These are phyloP conservation scores for Pholiota molesta DNA, from an alignment of 768 basidiomycete species.

Conservation along the genomic window DNA sequence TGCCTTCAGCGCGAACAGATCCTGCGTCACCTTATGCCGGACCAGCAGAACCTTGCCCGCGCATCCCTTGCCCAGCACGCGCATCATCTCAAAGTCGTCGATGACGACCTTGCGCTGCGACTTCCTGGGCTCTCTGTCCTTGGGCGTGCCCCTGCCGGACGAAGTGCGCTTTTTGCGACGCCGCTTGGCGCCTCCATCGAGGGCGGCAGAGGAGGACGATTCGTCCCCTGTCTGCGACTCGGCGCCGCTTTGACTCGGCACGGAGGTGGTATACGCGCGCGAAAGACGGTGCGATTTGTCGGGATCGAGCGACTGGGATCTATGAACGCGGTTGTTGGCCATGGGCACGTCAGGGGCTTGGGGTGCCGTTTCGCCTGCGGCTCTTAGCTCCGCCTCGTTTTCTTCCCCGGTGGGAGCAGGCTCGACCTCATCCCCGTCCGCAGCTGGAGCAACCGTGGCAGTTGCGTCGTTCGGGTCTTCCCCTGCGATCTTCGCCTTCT, in stretches of 20 bases:
- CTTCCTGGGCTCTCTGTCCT: slow-evolving; percentile 54
- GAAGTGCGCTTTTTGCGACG: slow-evolving; percentile 27
- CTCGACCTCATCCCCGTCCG: slow-evolving; percentile 7
- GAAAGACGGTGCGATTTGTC: slow-evolving; percentile 62
- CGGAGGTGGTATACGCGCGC: slow-evolving; percentile 58
- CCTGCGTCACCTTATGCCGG: slow-evolving; percentile 68
- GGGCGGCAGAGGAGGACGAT: slow-evolving; percentile 60
- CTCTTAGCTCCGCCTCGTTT: slow-evolving; percentile 5
- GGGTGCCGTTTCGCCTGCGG: slow-evolving; percentile 13
- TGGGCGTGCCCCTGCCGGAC: slow-evolving; percentile 40
- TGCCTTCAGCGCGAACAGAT: slow-evolving; percentile 92
- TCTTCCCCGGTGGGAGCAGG: neutral
- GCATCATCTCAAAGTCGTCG: slow-evolving; percentile 96
- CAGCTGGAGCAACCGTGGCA: slow-evolving; percentile 7
- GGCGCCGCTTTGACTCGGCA: slow-evolving; percentile 48
- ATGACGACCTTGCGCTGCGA: slow-evolving; percentile 78
- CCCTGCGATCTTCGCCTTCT: neutral
- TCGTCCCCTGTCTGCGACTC: slow-evolving; percentile 72
- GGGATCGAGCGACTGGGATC: slow-evolving; percentile 84
- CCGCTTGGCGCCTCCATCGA: slow-evolving; percentile 14
- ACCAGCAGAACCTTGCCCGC: slow-evolving; percentile 97
- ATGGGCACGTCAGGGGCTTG: slow-evolving; percentile 37
- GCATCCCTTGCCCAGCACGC: slow-evolving; percentile 95
- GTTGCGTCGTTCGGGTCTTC: neutral
- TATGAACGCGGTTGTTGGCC: slow-evolving; percentile 52